Evolutionary conservation across 805 yeast species (phyloP), one percentile per base, ranked within the genome.

Genomic region (Zygosaccharomyces siamensis): DNA sequence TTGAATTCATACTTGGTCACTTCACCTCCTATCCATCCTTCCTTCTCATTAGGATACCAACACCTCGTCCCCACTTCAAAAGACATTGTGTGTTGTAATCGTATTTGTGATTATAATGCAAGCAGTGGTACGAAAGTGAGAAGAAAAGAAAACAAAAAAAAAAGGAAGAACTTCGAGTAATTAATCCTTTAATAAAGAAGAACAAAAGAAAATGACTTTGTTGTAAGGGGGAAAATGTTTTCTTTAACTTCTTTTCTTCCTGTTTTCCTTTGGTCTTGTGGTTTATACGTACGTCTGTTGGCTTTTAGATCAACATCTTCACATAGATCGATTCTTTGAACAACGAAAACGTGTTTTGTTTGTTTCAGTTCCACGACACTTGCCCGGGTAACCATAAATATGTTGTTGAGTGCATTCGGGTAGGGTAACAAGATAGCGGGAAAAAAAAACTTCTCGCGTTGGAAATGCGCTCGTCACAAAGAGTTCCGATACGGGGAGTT

Each of bases 21-120:
- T 50, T 80, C 81, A 36, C 80, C 84, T 23, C 88, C 89, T 8
- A 83, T 68, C 89, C 90, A 84, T 6, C 90, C 92, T 52, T 75
- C 72, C 39, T 73, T 72, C 43, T 78, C 80, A 64, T 81, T 85
- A 11, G 88, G 89, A 60, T 79, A 77, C 92, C 90, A 84, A 64
- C 89, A 84, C 56, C 86, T 83, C 61, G 83, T 78, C 58, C 83
- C 84, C 43, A 73, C 71, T 58, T 77, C 81, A 57, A 70, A 76
- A 16, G 76, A 64, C 68, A 63, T 63, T 32, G 46, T 33, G 43
- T 45, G 27, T 38, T n/a, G 32, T 23, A 18, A 12, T 30, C 12
- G n/a, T 24, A 39, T 12, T n/a, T 39, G 24, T 24, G 28, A 41
- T n/a, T 41, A 11, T 18, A 20, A 41, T 30, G 37, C 20, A 33